Evolutionary conservation across 2,329 filamentous ascomycete species (phyloP).

Genomic region (Xylaria sp.): DNA sequence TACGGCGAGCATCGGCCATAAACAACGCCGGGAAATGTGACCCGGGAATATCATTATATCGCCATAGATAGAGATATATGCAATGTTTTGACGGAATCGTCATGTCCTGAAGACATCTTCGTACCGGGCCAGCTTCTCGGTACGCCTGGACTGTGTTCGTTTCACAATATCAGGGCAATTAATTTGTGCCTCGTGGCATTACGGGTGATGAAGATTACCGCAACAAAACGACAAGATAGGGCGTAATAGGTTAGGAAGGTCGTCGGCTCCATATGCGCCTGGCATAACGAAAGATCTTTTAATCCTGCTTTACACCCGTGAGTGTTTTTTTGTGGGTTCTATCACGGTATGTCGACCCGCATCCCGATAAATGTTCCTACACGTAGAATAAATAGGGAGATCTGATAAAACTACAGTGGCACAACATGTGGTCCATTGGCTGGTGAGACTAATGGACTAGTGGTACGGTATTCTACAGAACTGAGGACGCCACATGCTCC

Average conservation of each 20-base stretch:
- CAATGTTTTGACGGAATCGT: neutral
- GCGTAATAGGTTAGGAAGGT: neutral
- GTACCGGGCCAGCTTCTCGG: conserved; percentile 3
- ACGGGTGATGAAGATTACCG: neutral
- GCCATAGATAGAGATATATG: neutral
- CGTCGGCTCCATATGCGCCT: neutral
- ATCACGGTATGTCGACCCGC: conserved; percentile 10
- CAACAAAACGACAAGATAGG: neutral
- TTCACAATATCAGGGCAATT: neutral
- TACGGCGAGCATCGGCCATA: conserved; percentile 4
- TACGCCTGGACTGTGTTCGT: neutral
- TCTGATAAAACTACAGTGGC: neutral
- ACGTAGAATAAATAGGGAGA: neutral
- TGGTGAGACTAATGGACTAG: neutral
- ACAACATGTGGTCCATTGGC: neutral
- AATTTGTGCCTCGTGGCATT: conserved; percentile 10
- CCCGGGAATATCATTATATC: conserved; percentile 11
- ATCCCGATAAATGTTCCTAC: neutral
- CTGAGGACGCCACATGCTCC: neutral
- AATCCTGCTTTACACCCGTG: neutral
- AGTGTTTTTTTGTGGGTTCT: neutral
- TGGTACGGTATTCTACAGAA: neutral
- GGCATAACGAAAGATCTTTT: neutral
- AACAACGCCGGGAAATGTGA: conserved; percentile 16
- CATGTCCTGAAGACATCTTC: neutral